Percentiles rank a stretch among this genome's conserved stretches.
phyloP scores from a whole-genome alignment of 2,329 filamentous ascomycete species.

The Epichloe scottii region DNA sequence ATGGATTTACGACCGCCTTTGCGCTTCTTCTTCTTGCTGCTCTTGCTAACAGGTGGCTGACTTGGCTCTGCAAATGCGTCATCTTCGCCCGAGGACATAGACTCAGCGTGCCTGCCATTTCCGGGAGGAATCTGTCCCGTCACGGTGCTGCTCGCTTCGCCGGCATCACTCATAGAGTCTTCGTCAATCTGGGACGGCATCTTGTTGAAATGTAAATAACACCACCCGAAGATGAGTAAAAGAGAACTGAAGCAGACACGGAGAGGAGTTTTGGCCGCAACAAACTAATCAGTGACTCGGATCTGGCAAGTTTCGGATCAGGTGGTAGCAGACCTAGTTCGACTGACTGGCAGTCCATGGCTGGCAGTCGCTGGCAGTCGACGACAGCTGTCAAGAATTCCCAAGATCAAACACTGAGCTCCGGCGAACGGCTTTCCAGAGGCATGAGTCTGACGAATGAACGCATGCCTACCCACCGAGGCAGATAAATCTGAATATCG shows the following conservation, averaged over 20 bases:
- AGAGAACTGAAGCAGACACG: no score
- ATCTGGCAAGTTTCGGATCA: not conserved
- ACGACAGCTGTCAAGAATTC: not conserved
- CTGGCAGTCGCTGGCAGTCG: not conserved
- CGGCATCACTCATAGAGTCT: not conserved
- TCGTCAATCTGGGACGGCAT: not conserved
- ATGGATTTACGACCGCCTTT: constrained; percentile 8
- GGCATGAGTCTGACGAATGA: no score
- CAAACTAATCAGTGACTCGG: not conserved
- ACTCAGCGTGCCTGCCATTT: not conserved
- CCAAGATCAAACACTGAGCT: no score
- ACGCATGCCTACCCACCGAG: no score
- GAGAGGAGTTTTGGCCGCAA: no score
- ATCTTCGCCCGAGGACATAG: not conserved
- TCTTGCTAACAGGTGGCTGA: not conserved
- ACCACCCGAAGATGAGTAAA: no score
- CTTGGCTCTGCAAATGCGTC: not conserved
- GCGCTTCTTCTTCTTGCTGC: constrained; percentile 11
- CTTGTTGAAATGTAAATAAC: not conserved
- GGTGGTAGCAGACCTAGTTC: not conserved
- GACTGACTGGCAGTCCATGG: not conserved
- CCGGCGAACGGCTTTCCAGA: not conserved
- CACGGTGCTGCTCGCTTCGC: not conserved
- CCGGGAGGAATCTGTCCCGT: not conserved
- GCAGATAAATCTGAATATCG: no score